Evolutionary conservation across 1,284 basidiomycete genomes (phyloP), one percentile per base, ranked within the genome.

Genomic region (Ceratobasidium sp.): DNA sequence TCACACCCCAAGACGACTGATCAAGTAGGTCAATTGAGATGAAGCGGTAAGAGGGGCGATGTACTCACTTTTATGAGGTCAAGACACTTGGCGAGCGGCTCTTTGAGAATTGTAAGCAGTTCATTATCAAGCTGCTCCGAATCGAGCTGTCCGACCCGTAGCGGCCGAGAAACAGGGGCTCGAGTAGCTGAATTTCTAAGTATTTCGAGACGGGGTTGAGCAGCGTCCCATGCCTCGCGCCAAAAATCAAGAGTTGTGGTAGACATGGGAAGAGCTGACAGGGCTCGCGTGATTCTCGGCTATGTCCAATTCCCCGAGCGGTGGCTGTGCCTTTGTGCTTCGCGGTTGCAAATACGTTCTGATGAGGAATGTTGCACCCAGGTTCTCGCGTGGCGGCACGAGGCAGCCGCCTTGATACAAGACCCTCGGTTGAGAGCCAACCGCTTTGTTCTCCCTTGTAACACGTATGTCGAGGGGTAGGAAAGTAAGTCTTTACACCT

Each of bases 91-190:
- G 85, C 85, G 54, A 98, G 81, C n/a, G 95, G 95, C 71, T 94
- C 93, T 76, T 89, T 89, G 21, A 99, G 86, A 75, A 98, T 84
- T 30, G 90, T 87, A 21, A 92, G 88, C 18, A 99, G 87, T 76
- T 98, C 96, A 74, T 91, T 89, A 82, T 99, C 98, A 55, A 99
- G 87, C 35, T 97, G 85, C 78, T 96, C 92, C 0, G 97, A 91
- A 81, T 99, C 98, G 58, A 98, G 88, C 82, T 98, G 95, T 30
- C 92, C 92, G 49, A 98, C 95, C 64, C 96, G 91, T 38, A 90
- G 85, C 7, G 91, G 84, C 26, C 90, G 85, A 32, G 85, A 80
- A 63, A 77, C 74, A 41, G 77, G 73, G 14, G 78, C 74, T 8
- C 79, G 76, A 30, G 76, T 77, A 16, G 88, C 75, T 18, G 82